Evolutionary conservation across 176 grass and related monocot species (phyloP), one percentile per base, ranked within the genome.

Genomic region (Cocos nucifera): DNA sequence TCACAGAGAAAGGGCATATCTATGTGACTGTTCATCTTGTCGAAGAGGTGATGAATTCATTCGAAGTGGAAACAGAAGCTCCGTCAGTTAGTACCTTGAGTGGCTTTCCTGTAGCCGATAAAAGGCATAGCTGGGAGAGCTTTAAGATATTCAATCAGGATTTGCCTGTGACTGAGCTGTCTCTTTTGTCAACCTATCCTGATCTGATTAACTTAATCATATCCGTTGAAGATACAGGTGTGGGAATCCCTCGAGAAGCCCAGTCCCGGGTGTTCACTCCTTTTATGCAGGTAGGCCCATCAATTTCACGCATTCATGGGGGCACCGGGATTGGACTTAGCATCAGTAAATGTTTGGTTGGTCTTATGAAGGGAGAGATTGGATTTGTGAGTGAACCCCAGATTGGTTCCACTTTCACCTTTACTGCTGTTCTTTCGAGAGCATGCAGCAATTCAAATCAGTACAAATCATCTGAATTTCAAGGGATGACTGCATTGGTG

Each of bases 191-290:
- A 7, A 49, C 49, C 61, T 57, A 74, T 63, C 78, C 85, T 63
- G 85, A 92, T 57, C 71, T 73, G 49, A 83, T 98, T 79, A 86
- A 69, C 49, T 63, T 98, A 55, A 76, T 98, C 53, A 79, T 93
- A 86, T 93, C 94, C 19, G 94, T 98, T 80, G 94, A 98, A 75
- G 94, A 98, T 76, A 98, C 94, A 4, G 94, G 94, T 19, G 82
- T 79, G 9, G 94, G 94, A 32, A 98, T 98, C 65, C 94, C 94
- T 3, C 65, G 20, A 30, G 94, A 98, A 67, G 81, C 94, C 17
- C 94, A 98, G 63, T 93, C 88, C 62, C 79, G 79, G 1, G 49
- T 98, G 28, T 98, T 98, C 75, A 98, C 71, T 22, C 94, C 88
- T 76, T 98, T 93, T 58, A 98, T 98, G 94, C 94, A 98, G 80